Base-by-base conservation (phyloP, 768 basidiomycete genomes). In the Trametes punicea region DNA sequence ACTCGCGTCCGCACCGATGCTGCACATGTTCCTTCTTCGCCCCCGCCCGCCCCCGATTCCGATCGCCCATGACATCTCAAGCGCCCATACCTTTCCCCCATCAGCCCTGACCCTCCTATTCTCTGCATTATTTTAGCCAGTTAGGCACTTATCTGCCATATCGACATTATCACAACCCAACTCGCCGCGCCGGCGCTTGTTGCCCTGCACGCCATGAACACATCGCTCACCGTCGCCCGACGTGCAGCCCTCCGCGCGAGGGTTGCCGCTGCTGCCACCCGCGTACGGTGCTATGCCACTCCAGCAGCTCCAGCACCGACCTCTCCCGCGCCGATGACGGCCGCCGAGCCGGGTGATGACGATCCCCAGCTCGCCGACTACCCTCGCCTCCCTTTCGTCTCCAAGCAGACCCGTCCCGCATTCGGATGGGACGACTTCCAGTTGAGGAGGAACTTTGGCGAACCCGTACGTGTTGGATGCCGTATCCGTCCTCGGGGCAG, bases 381-480 rank as follows among this genome's bases (percentile, higher is more conserved):
- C 62, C 90, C 90, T 8, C 76, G 84, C 56, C 77, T 90, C 6
- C 88, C 88, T 33, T 76, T 75, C 68, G 74, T 83, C 39, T 88
- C 86, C 9, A 77, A 80, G 64, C 88, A 91, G 64, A 74, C 77
- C 8, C 78, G 85, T 10, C 74, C 81, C 20, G 74, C 90, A 0
- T 74, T 71, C 46, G 87, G 87, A 25, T 93, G 90, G 90, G 79
- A 85, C 67, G 91, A 93, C 67, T 67, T 69, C 31, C 82, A 88
- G 65, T 80, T 87, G 76, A 77, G 91, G 59, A 81, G 90, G 51
- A 91, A 93, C 67, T 85, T 85, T 73, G 89, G 87, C 46, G 90
- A 93, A 58, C 75, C 86, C 39, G 91, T 91, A 63, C 61, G 80
- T 70, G 26, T 45, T 55, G 33, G 25, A 5, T 55, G 26, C 29